Evolutionary conservation across 2,329 filamentous ascomycete genomes (phyloP).

Genomic region (Aureobasidium sp.): DNA sequence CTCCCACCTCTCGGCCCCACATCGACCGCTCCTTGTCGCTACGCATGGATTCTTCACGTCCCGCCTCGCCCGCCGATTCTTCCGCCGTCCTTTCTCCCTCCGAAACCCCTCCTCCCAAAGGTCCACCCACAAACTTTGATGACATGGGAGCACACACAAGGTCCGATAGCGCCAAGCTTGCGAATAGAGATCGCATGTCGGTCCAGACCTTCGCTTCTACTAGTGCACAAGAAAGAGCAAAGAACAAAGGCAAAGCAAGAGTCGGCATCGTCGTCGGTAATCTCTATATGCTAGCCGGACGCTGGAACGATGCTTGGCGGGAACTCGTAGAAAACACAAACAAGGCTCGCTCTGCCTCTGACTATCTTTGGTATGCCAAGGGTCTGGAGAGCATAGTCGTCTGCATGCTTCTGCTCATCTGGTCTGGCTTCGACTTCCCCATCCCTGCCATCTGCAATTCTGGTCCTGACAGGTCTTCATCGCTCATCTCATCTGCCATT

Average conservation of each 20-base stretch:
- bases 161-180: conserved; percentile 19
- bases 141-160: conserved; percentile 39
- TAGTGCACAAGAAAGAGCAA: conserved; percentile 55
- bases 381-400: conserved; percentile 82
- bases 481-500: background rate
- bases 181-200: conserved; percentile 51
- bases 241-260: conserved; percentile 73
- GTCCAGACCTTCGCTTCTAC: conserved; percentile 62
- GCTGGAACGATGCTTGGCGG: conserved; percentile 81
- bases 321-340: conserved; percentile 75
- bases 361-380: conserved; percentile 97
- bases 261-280: conserved; percentile 74
- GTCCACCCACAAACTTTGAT: conserved; percentile 48
- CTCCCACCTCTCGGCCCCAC: conserved; percentile 19
- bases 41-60: conserved; percentile 12
- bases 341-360: conserved; percentile 70
- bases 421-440: conserved; percentile 76
- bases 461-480: conserved; percentile 22
- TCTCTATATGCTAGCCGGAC: conserved; percentile 79
- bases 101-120: conserved; percentile 18
- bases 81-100: conserved; percentile 44
- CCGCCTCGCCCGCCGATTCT: conserved; percentile 24
- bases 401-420: conserved; percentile 74
- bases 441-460: conserved; percentile 29
- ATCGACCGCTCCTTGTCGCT: conserved; percentile 31